These are phyloP conservation scores for Chalciporus pseudorubinellus DNA, from an alignment of 768 basidiomycete genomes.

Conservation along the genomic window DNA sequence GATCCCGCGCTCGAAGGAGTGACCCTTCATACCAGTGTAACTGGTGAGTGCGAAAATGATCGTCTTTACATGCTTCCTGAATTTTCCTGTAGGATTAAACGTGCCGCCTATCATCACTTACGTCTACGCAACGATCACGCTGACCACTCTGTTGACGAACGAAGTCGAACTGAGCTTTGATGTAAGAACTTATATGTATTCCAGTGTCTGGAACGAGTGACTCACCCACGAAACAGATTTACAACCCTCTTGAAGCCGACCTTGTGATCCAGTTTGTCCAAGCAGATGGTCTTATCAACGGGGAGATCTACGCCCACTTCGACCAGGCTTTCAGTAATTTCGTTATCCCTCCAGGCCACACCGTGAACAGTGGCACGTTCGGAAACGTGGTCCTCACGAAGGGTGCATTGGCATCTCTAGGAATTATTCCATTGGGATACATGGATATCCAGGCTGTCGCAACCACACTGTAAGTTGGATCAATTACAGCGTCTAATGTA, in stretches of 20 bases:
- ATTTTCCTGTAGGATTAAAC: slow-evolving; percentile 38
- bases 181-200: slow-evolving; percentile 33
- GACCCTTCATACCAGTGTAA: slow-evolving; percentile 46
- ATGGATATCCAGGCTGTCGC: slow-evolving; percentile 53
- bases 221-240: slow-evolving; percentile 31
- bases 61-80: neutral
- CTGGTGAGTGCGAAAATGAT: slow-evolving; percentile 33
- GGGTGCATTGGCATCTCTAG: slow-evolving; percentile 55
- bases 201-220: neutral
- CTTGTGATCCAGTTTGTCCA: slow-evolving; percentile 58
- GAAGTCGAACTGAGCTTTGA: slow-evolving; percentile 56
- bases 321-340: slow-evolving; percentile 53
- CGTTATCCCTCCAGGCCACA: slow-evolving; percentile 53
- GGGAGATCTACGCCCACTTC: slow-evolving; percentile 57
- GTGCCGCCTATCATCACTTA: slow-evolving; percentile 57
- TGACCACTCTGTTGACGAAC: slow-evolving; percentile 48
- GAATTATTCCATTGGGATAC: slow-evolving; percentile 51
- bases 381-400: slow-evolving; percentile 55
- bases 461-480: slow-evolving; percentile 37
- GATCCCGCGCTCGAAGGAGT: slow-evolving; percentile 54
- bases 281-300: slow-evolving; percentile 50
- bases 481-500: neutral
- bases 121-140: slow-evolving; percentile 51
- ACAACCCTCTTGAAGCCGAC: slow-evolving; percentile 58
- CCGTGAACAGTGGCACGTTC: slow-evolving; percentile 60